Evolutionary conservation across 768 basidiomycete species (phyloP), one percentile per base, ranked within the genome.

Genomic region (Naganishia friedmannii): DNA sequence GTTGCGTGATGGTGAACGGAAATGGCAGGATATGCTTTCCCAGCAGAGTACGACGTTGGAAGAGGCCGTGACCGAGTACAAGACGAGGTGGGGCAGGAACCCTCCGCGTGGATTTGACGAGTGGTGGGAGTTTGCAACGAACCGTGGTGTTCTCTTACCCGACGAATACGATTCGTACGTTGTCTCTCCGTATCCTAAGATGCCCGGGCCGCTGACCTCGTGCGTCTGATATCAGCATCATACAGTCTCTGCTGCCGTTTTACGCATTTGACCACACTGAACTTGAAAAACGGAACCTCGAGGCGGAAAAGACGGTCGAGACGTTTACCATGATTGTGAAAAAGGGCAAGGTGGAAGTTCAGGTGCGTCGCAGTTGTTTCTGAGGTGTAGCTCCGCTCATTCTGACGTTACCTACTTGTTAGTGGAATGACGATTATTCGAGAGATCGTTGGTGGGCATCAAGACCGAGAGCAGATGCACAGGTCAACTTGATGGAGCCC

Each of bases 31-130:
- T 39, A 85, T 89, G 75, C 82, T 98, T 32, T 83, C 83, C 1
- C 83, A 84, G 60, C 96, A 98, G 83, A 93, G 91, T 80, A 87
- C 85, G 75, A 89, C 91, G 0, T 84, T 98, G 42, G 83, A 83
- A 48, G 86, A 87, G 31, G 95, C 95, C 0, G 91, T 92, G 0
- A 80, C 81, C 10, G 92, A 95, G 79, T 99, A 99, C 82, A 86
- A 83, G 73, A 82, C 85, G 68, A 85, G 93, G 69, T 93, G 95
- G 80, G 83, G 83, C 12, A 86, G 90, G 45, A 82, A 87, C 42
- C 96, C 96, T 5, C 95, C 96, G 0, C 86, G 85, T 53, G 95
- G 93, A 0, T 99, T 98, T 73, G 94, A 93, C 77, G 82, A 85
- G 32, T 97, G 95, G 95, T 82, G 80, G 80, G 53, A 74, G 32